Base-by-base conservation (phyloP, 1,139 yeast species). In the Hyphopichia khmerensis region DNA sequence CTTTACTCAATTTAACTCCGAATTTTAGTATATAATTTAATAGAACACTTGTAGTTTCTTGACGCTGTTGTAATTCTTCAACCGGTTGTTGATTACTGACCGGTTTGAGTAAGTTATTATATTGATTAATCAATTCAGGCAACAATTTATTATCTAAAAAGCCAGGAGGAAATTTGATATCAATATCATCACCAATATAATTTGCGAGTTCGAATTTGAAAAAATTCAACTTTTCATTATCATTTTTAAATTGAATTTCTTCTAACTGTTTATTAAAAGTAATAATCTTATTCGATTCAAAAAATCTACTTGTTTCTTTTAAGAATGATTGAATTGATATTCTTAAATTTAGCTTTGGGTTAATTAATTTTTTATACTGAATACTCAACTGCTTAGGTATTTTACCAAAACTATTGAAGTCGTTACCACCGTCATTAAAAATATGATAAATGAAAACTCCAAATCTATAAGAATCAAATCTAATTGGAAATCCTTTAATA, bases 401-500 rank as follows among this genome's bases (percentile, higher is more conserved):
- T n/a, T 42, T 24, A 8, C 37, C 26, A 11, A 38, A 21, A 16
- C 14, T 30, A 19, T 13, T 7, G 13, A 33, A 30, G 16, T 43
- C 45, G 14, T 34, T 24, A 50, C 19, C 27, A 1, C 43, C 39
- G 9, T 47, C 60, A 35, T 71, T 70, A 56, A 82, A 78, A 2
- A 62, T 49, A 60, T 69, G 47, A 48, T 67, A 72, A 10, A 86
- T 72, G 30, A 88, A 68, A 3, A 65, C 62, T 2, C 90, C 96
- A 36, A 83, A 68, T 44, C 74, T 72, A 62, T 74, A 84, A 0
- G 95, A 72, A 56, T 89, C 96, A 42, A 78, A 66, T 47, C 78
- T 80, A 32, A 62, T 69, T 54, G 59, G 72, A 43, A 57, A 67
- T 36, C 40, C 55, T 41, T 70, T 65, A n/a, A 75, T 56, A 1